phyloP scores from a whole-genome alignment of 257 asterid species.

The Solanum neorickii region DNA sequence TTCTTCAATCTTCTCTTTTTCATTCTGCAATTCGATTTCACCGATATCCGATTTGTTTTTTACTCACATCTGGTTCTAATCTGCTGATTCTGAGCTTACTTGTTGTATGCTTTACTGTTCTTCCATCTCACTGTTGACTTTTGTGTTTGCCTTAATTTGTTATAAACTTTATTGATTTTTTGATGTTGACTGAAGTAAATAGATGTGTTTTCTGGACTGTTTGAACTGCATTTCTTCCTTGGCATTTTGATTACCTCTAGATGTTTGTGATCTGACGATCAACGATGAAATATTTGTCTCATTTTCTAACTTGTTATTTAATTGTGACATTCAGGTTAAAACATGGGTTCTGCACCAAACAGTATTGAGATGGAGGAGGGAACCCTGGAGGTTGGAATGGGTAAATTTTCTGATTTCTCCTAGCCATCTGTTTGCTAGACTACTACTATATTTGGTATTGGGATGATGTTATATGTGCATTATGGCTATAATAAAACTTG shows the following conservation, averaged over 20 bases:
- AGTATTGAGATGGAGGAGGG: slow-evolving; percentile 20
- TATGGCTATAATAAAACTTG: neutral
- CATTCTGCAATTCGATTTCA: neutral
- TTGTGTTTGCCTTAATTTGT: neutral
- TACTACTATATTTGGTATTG: neutral
- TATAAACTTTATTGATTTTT: neutral
- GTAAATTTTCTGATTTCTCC: neutral
- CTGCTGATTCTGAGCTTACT: neutral
- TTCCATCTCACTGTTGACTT: neutral
- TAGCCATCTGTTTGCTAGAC: neutral
- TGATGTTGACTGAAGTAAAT: neutral
- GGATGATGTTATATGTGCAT: neutral
- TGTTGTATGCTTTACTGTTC: neutral
- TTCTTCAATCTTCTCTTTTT: neutral
- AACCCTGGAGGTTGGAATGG: slow-evolving; percentile 25
- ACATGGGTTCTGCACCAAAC: slow-evolving; percentile 6
- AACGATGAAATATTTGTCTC: neutral
- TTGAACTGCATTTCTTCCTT: neutral
- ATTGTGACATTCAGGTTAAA: slow-evolving; percentile 3
- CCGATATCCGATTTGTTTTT: neutral
- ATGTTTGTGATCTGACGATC: neutral
- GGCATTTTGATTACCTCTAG: neutral
- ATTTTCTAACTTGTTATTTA: neutral
- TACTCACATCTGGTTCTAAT: neutral
- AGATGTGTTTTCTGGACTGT: neutral